Base-by-base conservation (phyloP, 2,329 filamentous ascomycete genomes). In the Eurotiales sp. region DNA sequence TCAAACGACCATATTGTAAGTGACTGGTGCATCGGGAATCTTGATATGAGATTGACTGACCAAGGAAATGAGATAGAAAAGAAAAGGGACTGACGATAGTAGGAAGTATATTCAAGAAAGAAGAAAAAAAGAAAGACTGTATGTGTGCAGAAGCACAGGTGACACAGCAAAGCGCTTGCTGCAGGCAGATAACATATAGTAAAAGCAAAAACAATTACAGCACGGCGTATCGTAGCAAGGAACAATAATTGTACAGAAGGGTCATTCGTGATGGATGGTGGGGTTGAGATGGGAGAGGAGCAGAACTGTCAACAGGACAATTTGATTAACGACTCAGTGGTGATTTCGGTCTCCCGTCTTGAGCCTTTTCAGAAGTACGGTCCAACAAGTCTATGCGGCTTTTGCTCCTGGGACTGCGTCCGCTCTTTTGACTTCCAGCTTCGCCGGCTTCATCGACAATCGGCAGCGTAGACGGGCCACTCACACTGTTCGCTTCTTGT, bases 371-470 rank as follows among this genome's bases (percentile, higher is more conserved):
- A 5, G 21, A 11, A 7, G 43, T 15, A 2, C 25, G 37, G 6
- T 32, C 42, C 23, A 44, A 22, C 15, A 39, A 34, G 2, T 50
- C 41, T 10, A 30, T 21, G 8, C 34, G 40, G 23, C 23, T 39
- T 8, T 25, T 30, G 10, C 7, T 37, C 1, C 19, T n/a, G 10
- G 39, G 53, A 40, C 34, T 55, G 30, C 46, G 50, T 6, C 41
- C 48, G 29, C 54, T 56, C 36, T 83, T 82, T 21, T 83, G 78
- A 54, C 86, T 88, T 7, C 78, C 81, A 8, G 78, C 85, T 68
- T 96, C 92, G 4, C 84, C 87, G n/a, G 84, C 86, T 70, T 97
- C 92, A 59, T 96, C 88, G 6, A 97, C 90, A 8, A 96, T 85
- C 0, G 92, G 92, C 2, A 97, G 73, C 1, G 78, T 83, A 27